These are phyloP conservation scores for Saccharomyces hybrid DNA, from an alignment of 1,139 yeast species.

Conservation along the genomic window DNA sequence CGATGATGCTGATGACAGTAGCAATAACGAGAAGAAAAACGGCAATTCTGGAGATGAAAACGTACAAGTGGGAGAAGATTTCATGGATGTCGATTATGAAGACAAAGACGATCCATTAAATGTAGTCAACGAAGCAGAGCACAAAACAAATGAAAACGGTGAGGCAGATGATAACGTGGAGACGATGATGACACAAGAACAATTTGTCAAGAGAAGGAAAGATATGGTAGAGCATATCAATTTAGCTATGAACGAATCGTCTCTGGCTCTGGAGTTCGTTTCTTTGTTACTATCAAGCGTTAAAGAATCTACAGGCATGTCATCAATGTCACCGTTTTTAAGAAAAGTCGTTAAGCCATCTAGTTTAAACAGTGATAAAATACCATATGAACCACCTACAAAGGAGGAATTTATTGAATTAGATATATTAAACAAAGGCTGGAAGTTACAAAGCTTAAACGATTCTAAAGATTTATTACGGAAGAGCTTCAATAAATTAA, in stretches of 20 bases:
- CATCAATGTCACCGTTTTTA: conserved; percentile 85
- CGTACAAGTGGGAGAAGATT: conserved; percentile 6
- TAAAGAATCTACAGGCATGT: conserved; percentile 75
- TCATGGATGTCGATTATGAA: neutral
- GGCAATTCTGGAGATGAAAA: conserved; percentile 15
- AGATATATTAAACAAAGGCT: conserved; percentile 56
- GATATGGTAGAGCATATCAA: conserved; percentile 51
- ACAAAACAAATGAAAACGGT: conserved; percentile 3
- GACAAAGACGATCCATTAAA: conserved; percentile 8
- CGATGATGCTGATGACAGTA: conserved; percentile 5
- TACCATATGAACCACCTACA: conserved; percentile 25
- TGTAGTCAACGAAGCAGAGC: conserved; percentile 10
- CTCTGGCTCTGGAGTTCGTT: conserved; percentile 78
- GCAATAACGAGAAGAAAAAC: conserved; percentile 9
- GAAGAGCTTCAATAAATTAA: conserved; percentile 45
- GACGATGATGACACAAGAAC: conserved; percentile 35
- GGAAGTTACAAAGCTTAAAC: conserved; percentile 69
- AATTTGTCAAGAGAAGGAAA: conserved; percentile 47
- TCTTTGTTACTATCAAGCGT: conserved; percentile 71
- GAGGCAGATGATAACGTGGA: conserved; percentile 5
- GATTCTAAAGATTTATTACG: conserved; percentile 48
- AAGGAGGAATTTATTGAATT: conserved; percentile 18
- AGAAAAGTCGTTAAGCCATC: conserved; percentile 73
- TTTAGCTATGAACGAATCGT: conserved; percentile 79
- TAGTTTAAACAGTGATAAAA: conserved; percentile 62